Evolutionary conservation across 2,329 filamentous ascomycete genomes (phyloP).

Genomic region (Orbilia oligospora): DNA sequence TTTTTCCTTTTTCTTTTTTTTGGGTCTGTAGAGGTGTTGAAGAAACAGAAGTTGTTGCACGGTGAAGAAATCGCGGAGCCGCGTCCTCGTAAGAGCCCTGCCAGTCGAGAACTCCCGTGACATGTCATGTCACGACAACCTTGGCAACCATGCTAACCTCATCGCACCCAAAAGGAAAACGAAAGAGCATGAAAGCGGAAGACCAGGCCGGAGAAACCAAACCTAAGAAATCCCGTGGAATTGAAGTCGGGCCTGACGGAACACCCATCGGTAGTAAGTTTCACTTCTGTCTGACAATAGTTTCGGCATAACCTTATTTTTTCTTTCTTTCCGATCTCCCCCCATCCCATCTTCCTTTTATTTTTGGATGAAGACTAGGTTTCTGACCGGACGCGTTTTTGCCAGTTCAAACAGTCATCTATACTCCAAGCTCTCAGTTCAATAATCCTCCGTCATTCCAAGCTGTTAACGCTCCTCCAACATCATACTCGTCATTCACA

Average conservation of each 20-base stretch:
- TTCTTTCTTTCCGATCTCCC: too few species aligned
- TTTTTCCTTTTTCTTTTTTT: slow-evolving; percentile 23
- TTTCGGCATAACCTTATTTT: neutral
- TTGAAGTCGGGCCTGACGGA: slow-evolving; percentile 37
- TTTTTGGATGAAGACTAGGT: neutral
- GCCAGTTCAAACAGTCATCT: slow-evolving; percentile 53
- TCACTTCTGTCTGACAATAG: slow-evolving; percentile 2
- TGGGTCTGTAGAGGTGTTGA: slow-evolving; percentile 47
- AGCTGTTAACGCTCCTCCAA: slow-evolving; percentile 53
- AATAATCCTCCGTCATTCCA: slow-evolving; percentile 54
- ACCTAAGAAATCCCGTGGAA: slow-evolving; percentile 52
- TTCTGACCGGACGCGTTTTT: slow-evolving; percentile 43
- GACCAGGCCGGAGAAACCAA: slow-evolving; percentile 44
- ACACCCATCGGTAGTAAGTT: slow-evolving; percentile 50
- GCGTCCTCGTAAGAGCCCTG: slow-evolving; percentile 58
- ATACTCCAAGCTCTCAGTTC: slow-evolving; percentile 49
- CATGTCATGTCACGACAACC: slow-evolving; percentile 39
- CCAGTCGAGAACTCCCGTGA: slow-evolving; percentile 58
- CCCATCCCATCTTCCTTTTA: too few species aligned
- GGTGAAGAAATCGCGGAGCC: slow-evolving; percentile 61
- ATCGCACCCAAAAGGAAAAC: slow-evolving; percentile 45
- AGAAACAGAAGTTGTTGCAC: slow-evolving; percentile 60
- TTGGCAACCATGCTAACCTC: slow-evolving; percentile 44
- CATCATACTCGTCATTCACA: slow-evolving; percentile 41
- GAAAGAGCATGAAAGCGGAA: slow-evolving; percentile 55